Base-by-base conservation (phyloP, 2,329 filamentous ascomycete species). In the Alternaria solani region DNA sequence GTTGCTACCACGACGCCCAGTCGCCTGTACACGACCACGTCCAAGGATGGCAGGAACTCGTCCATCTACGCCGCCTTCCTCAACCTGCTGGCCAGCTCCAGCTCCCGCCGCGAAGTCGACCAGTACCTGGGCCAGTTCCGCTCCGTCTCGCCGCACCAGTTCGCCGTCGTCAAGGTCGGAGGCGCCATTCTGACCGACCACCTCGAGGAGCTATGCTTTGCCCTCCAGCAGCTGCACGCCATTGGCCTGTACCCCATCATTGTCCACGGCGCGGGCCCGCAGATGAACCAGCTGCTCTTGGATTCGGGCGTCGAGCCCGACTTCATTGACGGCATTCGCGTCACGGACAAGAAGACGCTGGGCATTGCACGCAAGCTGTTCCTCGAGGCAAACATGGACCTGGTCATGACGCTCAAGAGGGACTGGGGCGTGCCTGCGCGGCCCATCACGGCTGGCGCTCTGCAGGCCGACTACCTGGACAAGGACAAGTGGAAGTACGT, bases 111-210 rank as follows among this genome's bases (percentile, higher is more conserved):
- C 63, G 94, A 99, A 83, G 93, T 96, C 65, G 92, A 97, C 84
- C 94, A 98, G 81, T 98, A 98, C 81, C 89, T 98, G 61, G 95
- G 94, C 68, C 93, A 98, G 79, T 99, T 99, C 85, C 95, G 91
- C 70, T 97, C 94, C 34, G 94, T 97, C 63, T 95, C 93, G 44
- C 96, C 93, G 36, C 94, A 98, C 83, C 93, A 96, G 77, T 99
- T 98, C 79, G 94, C 94, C 68, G 94, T 99, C 49, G 96, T 99
- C 81, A 99, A 99, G 84, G 94, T 98, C 57, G 95, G 94, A 63
- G 95, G 94, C 64, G 95, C 94, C 65, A 97, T 98, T 74, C 87
- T 99, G 73, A 96, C 93, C 62, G 94, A 98, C 77, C 91, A 97
- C 80, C 86, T 98, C 57, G 91, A 97, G 78, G 93, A 94, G 73